Evolutionary conservation across 2,329 filamentous ascomycete genomes (phyloP).

Genomic region (Diaporthe ilicicola): DNA sequence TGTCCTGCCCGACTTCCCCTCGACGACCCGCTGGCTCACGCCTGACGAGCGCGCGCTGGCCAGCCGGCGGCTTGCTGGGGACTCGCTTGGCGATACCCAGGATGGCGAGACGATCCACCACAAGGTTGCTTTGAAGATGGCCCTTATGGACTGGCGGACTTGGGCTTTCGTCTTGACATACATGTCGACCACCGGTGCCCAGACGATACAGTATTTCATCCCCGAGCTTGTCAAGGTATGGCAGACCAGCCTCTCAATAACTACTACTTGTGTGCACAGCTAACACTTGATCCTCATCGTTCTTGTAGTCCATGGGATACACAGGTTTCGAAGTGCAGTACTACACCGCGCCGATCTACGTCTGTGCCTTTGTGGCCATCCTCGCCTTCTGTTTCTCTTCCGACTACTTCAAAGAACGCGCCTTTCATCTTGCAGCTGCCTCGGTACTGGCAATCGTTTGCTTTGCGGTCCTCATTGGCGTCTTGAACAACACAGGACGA

Average conservation of each 20-base stretch:
- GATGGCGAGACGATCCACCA: slow-evolving; percentile 51
- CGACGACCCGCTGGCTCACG: slow-evolving; percentile 29
- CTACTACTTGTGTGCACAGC: background rate
- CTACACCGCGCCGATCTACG: slow-evolving; percentile 27
- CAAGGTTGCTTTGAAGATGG: slow-evolving; percentile 37
- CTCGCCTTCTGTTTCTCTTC: slow-evolving; percentile 28
- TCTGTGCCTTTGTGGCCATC: slow-evolving; percentile 26
- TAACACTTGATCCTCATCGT: background rate
- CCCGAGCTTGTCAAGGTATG: slow-evolving; percentile 40
- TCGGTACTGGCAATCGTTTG: slow-evolving; percentile 17
- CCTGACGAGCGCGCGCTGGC: slow-evolving; percentile 59
- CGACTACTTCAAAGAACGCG: slow-evolving; percentile 25
- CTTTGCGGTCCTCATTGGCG: slow-evolving; percentile 21
- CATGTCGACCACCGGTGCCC: slow-evolving; percentile 45
- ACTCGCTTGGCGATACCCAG: slow-evolving; percentile 68
- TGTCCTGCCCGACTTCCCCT: slow-evolving; percentile 26
- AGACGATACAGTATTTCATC: slow-evolving; percentile 46
- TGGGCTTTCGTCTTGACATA: slow-evolving; percentile 52
- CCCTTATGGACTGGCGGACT: slow-evolving; percentile 49
- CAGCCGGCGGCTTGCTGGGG: slow-evolving; percentile 65
- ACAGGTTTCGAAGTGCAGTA: slow-evolving; percentile 25
- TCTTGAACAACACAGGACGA: slow-evolving; percentile 20
- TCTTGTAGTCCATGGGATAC: slow-evolving; percentile 9
- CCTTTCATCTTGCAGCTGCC: slow-evolving; percentile 17
- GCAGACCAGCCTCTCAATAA: too few species aligned